Conservation (phyloP, 2,329 filamentous ascomycete species). For the Acrocalymma vagum region DNA sequence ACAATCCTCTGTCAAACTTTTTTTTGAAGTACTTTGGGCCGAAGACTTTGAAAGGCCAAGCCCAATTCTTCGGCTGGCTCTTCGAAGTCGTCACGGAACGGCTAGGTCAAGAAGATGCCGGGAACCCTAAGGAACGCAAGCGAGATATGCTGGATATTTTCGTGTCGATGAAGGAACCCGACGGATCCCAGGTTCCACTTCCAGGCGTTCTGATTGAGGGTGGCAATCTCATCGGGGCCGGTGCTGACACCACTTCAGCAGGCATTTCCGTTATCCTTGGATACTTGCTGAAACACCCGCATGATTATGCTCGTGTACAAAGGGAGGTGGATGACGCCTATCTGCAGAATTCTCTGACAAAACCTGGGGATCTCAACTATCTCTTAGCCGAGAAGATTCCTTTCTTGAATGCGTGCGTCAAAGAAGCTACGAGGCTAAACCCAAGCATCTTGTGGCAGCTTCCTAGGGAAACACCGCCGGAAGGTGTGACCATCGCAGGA, state of each 20-base stretch:
- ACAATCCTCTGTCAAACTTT: constrained; percentile 62
- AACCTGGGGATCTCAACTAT: constrained; percentile 34
- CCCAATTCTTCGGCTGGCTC: constrained; percentile 64
- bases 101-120: too few species aligned
- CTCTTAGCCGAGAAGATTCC: constrained; percentile 44
- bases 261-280: constrained; percentile 59
- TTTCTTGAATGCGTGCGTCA: constrained; percentile 61
- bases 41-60: constrained; percentile 62
- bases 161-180: too few species aligned
- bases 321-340: constrained; percentile 54
- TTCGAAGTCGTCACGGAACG: constrained; percentile 67
- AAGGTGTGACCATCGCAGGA: constrained; percentile 31
- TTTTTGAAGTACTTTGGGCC: too few species aligned
- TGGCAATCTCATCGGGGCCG: constrained; percentile 61
- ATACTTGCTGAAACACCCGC: constrained; percentile 50
- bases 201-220: too few species aligned
- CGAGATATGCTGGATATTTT: too few species aligned
- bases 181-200: too few species aligned
- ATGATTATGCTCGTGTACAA: constrained; percentile 58
- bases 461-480: constrained; percentile 38
- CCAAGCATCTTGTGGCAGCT: too few species aligned
- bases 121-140: too few species aligned
- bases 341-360: constrained; percentile 32
- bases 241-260: constrained; percentile 63
- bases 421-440: constrained; percentile 54